Evolutionary conservation across 2,329 filamentous ascomycete genomes (phyloP).

Genomic region (Dactylellina leptospora): DNA sequence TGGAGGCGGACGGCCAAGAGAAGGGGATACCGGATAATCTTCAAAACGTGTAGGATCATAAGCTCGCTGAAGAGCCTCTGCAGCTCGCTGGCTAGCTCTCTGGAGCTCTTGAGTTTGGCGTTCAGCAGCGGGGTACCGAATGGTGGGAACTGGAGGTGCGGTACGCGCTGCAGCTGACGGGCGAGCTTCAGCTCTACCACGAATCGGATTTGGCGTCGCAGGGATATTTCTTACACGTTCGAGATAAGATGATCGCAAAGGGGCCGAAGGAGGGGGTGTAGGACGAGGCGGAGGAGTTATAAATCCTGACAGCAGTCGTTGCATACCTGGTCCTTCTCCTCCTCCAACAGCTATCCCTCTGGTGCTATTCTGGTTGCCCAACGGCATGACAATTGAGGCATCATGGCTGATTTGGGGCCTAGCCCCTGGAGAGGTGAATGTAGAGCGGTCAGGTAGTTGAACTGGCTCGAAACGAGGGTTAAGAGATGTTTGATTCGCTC

Average conservation of each 20-base stretch:
- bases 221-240: neutral
- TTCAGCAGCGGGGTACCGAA: neutral
- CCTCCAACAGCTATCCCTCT: too few species aligned
- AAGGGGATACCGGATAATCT: too few species aligned
- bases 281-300: constrained; percentile 30
- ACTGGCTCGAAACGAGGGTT: too few species aligned
- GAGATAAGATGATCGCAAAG: neutral
- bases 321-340: too few species aligned
- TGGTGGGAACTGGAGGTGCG: constrained; percentile 9
- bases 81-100: neutral
- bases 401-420: too few species aligned
- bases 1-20: too few species aligned
- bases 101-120: neutral
- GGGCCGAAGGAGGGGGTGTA: constrained; percentile 26
- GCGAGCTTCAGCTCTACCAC: constrained; percentile 11
- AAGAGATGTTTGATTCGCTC: too few species aligned
- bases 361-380: too few species aligned
- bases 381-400: too few species aligned
- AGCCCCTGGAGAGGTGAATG: too few species aligned
- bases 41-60: neutral
- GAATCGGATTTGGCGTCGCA: constrained; percentile 1
- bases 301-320: too few species aligned
- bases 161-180: constrained; percentile 12
- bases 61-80: neutral
- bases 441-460: too few species aligned